Percentiles rank a stretch among this genome's conserved stretches.
These are phyloP conservation scores for Leccinum pellstonianum DNA, from an alignment of 768 basidiomycete species.

Conservation along the genomic window DNA sequence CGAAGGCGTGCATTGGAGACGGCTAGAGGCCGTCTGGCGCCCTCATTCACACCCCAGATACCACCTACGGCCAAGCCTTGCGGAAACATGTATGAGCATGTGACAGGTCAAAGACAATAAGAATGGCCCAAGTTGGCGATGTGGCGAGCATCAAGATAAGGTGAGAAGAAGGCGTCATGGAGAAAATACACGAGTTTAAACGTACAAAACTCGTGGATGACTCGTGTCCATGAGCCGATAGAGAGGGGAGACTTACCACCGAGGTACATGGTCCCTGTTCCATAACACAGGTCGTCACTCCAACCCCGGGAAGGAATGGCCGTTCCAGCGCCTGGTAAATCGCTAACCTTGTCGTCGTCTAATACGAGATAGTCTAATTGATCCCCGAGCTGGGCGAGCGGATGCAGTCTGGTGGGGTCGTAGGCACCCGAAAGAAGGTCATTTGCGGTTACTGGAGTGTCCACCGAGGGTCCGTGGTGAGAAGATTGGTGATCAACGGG, in stretches of 20 bases:
- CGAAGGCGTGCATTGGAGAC: conserved; percentile 83
- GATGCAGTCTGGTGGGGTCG: conserved; percentile 92
- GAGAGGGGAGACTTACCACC: conserved; percentile 75
- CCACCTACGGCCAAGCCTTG: conserved; percentile 94
- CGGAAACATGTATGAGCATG: conserved; percentile 64
- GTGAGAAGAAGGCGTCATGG: conserved; percentile 53
- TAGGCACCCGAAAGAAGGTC: conserved; percentile 86
- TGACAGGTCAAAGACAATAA: conserved; percentile 82
- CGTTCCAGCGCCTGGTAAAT: conserved; percentile 84
- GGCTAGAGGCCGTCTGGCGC: conserved; percentile 81
- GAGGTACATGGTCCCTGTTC: conserved; percentile 98
- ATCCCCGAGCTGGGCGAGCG: conserved; percentile 87
- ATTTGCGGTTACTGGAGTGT: conserved; percentile 72
- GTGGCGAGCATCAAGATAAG: conserved; percentile 60
- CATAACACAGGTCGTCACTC: conserved; percentile 99
- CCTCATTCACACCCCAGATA: conserved; percentile 94
- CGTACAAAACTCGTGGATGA: conserved; percentile 47
- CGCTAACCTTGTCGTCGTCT: conserved; percentile 93
- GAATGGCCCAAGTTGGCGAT: conserved; percentile 56
- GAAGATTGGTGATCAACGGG: conserved; percentile 48
- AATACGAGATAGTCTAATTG: conserved; percentile 94
- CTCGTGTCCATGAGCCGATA: conserved; percentile 49
- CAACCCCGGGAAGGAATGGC: conserved; percentile 95
- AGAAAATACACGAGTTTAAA: conserved; percentile 48
- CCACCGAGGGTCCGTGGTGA: conserved; percentile 40